These are phyloP conservation scores for Cladophialophora carrionii DNA, from an alignment of 2,329 filamentous ascomycete species.

Conservation along the genomic window DNA sequence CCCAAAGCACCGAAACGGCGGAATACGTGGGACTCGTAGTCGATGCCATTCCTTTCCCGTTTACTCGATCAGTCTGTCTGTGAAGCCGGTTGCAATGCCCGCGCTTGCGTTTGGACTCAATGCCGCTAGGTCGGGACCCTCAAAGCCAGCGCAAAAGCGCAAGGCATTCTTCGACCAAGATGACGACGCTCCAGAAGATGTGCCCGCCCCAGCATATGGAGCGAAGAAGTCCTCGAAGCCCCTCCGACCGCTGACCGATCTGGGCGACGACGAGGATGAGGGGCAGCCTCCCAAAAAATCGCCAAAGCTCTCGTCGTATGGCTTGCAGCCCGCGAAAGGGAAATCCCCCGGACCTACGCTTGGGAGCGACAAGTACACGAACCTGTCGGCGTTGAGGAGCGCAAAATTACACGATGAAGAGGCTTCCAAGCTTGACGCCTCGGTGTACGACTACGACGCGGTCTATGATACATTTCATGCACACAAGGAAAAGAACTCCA, in stretches of 20 bases:
- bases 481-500: constrained; percentile 39
- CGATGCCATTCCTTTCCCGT: not conserved
- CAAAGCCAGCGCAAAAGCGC: constrained; percentile 50
- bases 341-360: constrained; percentile 18
- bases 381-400: constrained; percentile 52
- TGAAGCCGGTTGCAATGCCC: constrained; percentile 37
- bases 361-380: constrained; percentile 45
- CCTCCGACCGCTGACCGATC: constrained; percentile 21
- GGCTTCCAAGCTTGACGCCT: constrained; percentile 51
- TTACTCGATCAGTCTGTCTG: not conserved
- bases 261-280: constrained; percentile 33
- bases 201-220: constrained; percentile 24
- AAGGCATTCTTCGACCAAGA: constrained; percentile 53
- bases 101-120: constrained; percentile 51
- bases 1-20: not conserved
- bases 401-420: constrained; percentile 51
- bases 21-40: not conserved
- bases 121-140: constrained; percentile 40
- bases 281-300: constrained; percentile 43
- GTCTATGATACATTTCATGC: constrained; percentile 54
- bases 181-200: constrained; percentile 44
- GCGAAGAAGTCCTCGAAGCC: constrained; percentile 40
- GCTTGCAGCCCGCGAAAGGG: constrained; percentile 36
- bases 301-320: constrained; percentile 37
- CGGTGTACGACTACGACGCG: constrained; percentile 56